A percentile compares a stretch with the other conserved stretches of the same genome.
phyloP scores from a whole-genome alignment of 441 rosid genomes.

The Metrosideros polymorpha region DNA sequence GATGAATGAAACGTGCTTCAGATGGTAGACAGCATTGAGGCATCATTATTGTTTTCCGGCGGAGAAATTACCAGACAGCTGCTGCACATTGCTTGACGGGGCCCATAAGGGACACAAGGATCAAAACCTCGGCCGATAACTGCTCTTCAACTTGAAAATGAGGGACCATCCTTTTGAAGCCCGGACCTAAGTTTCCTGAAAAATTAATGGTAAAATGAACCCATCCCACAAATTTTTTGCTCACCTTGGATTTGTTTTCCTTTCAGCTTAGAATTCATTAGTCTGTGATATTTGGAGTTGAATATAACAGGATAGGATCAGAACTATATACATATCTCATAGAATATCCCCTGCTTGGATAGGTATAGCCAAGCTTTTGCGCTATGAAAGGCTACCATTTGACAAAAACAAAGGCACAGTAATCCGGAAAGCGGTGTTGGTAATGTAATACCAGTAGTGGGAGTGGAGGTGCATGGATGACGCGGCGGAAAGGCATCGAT shows the following conservation, averaged over 20 bases:
- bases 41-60: background rate
- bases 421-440: background rate
- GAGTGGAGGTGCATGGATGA: background rate
- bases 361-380: background rate
- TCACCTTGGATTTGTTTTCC: background rate
- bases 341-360: background rate
- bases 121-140: background rate
- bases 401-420: background rate
- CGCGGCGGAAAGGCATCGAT: background rate
- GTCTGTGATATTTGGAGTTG: background rate
- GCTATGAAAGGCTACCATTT: background rate
- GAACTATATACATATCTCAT: background rate
- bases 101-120: background rate
- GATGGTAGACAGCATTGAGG: background rate
- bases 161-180: background rate
- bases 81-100: background rate
- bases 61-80: background rate
- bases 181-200: background rate
- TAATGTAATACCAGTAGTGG: background rate
- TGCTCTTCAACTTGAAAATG: background rate
- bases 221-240: background rate
- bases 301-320: background rate
- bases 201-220: background rate
- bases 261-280: background rate
- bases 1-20: background rate